Evolutionary conservation across 768 basidiomycete genomes (phyloP).

Genomic region (Leccinum uliginosum): DNA sequence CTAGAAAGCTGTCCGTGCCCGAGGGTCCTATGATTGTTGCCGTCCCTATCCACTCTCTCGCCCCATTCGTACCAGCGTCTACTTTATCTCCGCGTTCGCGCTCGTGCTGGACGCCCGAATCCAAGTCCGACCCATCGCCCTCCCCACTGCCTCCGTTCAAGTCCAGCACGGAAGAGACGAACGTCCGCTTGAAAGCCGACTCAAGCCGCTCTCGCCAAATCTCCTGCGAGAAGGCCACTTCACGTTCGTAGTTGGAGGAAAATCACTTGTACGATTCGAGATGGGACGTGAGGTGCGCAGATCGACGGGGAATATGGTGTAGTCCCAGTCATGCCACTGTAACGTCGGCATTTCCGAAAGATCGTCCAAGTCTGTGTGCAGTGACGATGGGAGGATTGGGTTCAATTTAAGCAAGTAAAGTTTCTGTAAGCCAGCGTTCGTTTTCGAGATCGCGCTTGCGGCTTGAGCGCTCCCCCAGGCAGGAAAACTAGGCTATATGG

Average conservation of each 20-base stretch:
- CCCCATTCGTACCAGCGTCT: neutral
- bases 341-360: neutral
- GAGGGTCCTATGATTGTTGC: constrained; percentile 15
- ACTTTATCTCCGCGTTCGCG: neutral
- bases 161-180: constrained; percentile 7
- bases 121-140: neutral
- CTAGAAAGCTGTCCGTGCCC: constrained; percentile 1
- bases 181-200: constrained; percentile 7
- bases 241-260: constrained; percentile 19
- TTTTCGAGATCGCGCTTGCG: neutral
- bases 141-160: neutral
- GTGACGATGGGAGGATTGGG: neutral
- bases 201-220: constrained; percentile 21
- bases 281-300: constrained; percentile 16
- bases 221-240: constrained; percentile 18
- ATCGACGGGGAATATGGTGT: constrained; percentile 16
- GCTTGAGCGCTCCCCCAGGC: no score
- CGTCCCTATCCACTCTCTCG: constrained; percentile 20
- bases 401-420: neutral
- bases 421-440: neutral
- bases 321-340: neutral
- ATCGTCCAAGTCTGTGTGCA: neutral
- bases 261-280: constrained; percentile 24
- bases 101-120: neutral
- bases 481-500: neutral